phyloP scores from a whole-genome alignment of 78 protist genomes.

The Isochrysis galbana region DNA sequence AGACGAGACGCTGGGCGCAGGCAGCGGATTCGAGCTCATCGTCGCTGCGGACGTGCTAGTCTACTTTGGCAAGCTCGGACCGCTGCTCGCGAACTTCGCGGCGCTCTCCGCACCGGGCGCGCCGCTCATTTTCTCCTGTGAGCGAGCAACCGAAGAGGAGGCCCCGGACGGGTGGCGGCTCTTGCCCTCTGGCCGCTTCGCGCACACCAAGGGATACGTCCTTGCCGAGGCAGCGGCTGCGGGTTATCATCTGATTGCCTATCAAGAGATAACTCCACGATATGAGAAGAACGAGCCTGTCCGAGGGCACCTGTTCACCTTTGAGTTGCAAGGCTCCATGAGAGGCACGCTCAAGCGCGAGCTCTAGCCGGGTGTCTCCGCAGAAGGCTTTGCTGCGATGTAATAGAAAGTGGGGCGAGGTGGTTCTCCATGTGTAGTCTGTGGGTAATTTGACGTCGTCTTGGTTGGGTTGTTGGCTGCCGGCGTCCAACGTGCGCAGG shows the following conservation, averaged over 20 bases:
- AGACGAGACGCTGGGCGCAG: background rate
- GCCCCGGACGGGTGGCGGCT: background rate
- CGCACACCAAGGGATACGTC: background rate
- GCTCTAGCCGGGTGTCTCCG: no score
- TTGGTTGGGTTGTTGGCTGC: no score
- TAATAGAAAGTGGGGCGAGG: no score
- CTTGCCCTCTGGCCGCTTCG: background rate
- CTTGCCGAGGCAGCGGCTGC: background rate
- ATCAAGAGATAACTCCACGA: background rate
- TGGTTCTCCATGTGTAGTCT: no score
- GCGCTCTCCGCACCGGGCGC: background rate
- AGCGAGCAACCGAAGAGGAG: background rate
- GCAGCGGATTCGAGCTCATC: background rate
- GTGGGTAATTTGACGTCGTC: no score
- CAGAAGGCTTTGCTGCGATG: no score
- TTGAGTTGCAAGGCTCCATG: no score
- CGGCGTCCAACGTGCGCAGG: no score
- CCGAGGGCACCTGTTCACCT: background rate
- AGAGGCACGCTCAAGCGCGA: no score
- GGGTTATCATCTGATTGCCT: background rate
- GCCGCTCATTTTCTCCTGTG: slow-evolving; percentile 1
- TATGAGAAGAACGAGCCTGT: background rate
- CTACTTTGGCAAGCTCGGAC: slow-evolving; percentile 11
- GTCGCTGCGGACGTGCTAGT: slow-evolving; percentile 2
- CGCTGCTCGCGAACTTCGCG: background rate